Percentiles rank a stretch among this genome's conserved stretches.
phyloP scores from a whole-genome alignment of 805 yeast species.

The Trichomonascus vanleenenianus region DNA sequence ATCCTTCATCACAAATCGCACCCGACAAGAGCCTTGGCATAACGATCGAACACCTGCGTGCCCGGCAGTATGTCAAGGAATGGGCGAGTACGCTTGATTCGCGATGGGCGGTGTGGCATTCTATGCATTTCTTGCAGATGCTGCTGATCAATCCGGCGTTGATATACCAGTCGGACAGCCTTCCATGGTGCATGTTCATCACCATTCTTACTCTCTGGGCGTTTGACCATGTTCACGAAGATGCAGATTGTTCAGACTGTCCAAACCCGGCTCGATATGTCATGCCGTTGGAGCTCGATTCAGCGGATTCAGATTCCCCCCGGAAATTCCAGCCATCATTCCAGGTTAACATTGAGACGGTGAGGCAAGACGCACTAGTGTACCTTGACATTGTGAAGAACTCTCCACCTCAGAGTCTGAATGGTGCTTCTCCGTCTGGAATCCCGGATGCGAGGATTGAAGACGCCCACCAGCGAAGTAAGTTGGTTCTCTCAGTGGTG shows the following conservation, averaged over 20 bases:
- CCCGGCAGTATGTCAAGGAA: conserved; percentile 15
- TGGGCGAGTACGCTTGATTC: conserved; percentile 25
- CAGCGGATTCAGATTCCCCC: neutral
- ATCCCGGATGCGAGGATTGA: too few relatives aligned
- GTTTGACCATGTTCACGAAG: conserved; percentile 13
- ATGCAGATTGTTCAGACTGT: neutral
- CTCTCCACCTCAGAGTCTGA: conserved; percentile 4
- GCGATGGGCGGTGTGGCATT: conserved; percentile 24
- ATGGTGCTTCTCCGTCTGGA: neutral
- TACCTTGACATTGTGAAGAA: conserved; percentile 4
- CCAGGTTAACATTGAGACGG: conserved; percentile 1
- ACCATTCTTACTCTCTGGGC: conserved; percentile 25
- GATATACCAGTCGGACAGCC: conserved; percentile 21
- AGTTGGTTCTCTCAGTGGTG: conserved; percentile 2
- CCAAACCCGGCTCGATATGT: neutral
- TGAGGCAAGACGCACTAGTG: conserved; percentile 3
- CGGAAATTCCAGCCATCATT: neutral
- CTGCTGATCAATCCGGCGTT: conserved; percentile 18
- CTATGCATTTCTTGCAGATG: conserved; percentile 21
- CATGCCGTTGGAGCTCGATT: neutral
- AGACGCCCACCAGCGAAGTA: neutral
- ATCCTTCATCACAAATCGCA: neutral
- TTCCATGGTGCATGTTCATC: conserved; percentile 26
- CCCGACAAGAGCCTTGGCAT: conserved; percentile 10
- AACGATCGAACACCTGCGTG: conserved; percentile 16